Evolutionary conservation across 768 basidiomycete species (phyloP).

Genomic region (Amanita molliuscula): DNA sequence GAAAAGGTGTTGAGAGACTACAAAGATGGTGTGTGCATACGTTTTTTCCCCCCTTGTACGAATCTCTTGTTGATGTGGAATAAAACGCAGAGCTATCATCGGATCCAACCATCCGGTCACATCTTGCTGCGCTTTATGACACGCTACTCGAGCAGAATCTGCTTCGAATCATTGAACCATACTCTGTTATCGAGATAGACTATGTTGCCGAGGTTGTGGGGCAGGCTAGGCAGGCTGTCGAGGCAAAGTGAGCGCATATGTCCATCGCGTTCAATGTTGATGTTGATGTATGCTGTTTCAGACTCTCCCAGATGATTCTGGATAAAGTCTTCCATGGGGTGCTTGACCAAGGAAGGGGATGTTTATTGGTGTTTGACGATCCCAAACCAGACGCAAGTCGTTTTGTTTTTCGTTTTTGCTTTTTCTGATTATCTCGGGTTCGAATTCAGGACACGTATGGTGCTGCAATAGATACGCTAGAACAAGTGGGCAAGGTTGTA

Average conservation of each 20-base stretch:
- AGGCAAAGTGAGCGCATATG: conserved; percentile 65
- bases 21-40: conserved; percentile 43
- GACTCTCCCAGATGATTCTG: conserved; percentile 95
- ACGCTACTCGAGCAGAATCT: conserved; percentile 95
- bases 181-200: conserved; percentile 83
- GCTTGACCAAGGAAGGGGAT: conserved; percentile 92
- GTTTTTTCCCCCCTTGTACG: conserved; percentile 11
- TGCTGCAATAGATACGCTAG: conserved; percentile 81
- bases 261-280: neutral
- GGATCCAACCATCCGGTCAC: conserved; percentile 91
- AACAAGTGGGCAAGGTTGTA: conserved; percentile 90
- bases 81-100: conserved; percentile 70
- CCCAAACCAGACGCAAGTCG: conserved; percentile 71
- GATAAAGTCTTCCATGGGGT: conserved; percentile 93
- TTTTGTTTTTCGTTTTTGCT: neutral
- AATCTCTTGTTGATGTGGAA: neutral
- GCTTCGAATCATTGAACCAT: conserved; percentile 91
- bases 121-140: conserved; percentile 90
- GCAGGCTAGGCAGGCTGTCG: conserved; percentile 81
- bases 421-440: neutral
- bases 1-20: conserved; percentile 83
- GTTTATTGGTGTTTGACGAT: conserved; percentile 84
- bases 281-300: conserved; percentile 17
- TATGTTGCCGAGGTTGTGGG: conserved; percentile 83
- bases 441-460: conserved; percentile 71